Base-by-base conservation (phyloP, 768 basidiomycete genomes). In the Boletus insuetus region DNA sequence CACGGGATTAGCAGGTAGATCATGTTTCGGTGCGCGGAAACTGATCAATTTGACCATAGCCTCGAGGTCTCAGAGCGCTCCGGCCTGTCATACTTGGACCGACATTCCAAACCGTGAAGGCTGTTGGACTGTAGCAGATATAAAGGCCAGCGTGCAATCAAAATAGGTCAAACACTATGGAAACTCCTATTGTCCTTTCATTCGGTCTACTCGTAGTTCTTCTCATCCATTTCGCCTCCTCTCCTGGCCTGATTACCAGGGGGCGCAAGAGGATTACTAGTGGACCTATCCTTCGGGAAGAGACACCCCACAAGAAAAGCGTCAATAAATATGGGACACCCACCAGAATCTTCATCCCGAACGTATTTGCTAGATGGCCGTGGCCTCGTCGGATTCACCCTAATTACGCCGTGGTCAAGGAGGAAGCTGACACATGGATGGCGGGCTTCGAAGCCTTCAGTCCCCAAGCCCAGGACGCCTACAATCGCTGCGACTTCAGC, bases 401-500 rank as follows among this genome's bases (percentile, higher is more conserved):
- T 3, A 3, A 58, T 26, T 55, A 55, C 5, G 37, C 35, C 2
- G 20, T 10, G 26, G 14, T 63, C 32, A 50, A 38, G 51, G 24
- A 29, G 32, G 61, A 62, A 13, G 35, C 35, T 2, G 24, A 22
- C 14, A 47, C 56, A 43, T 62, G 60, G 60, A 20, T 53, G n/a
- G 11, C 13, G 31, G 20, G 38, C 24, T 52, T 62, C 44, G n/a
- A 22, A 13, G 56, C 53, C 1, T 62, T 62, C 19, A 42, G 17
- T n/a, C 50, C 56, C 4, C 58, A 53, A n/a, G 60, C 56, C 0
- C 60, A 62, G 20, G 53, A 53, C 6, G 55, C 56, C 12, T 62
- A 52, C 17, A 24, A 52, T 32, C 60, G 55, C 11, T 49, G 56
- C n/a, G 35, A 62, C 13, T 49, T 54, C 11, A 54, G 60, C 58